Evolutionary conservation across 345 rosid species (phyloP), one percentile per base, ranked within the genome.

Genomic region (Cochlearia excelsa): DNA sequence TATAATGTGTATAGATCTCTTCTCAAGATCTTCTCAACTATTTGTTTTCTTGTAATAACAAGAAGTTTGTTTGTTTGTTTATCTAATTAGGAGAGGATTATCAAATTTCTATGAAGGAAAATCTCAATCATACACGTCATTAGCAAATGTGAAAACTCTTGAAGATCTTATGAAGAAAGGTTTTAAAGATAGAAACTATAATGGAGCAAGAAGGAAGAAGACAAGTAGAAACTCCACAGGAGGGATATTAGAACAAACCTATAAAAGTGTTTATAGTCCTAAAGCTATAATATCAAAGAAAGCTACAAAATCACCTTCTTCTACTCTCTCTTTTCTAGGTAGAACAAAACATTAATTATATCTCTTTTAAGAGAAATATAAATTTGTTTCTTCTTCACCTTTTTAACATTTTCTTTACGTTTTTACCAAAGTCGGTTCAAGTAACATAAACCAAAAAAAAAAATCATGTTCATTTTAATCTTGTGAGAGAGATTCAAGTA

Each of bases 31-130:
- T 3, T 33, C 35, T 57, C 26, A 16, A 16, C 23, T 16, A 16
- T 16, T 16, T 57, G 64, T 51, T 51, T 28, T 38, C 61, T 60
- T 0, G 59, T 58, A 51, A 5, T 68, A 61, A 69, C 68, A 61
- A 61, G 5, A 7, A 54, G 28, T 33, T 34, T 49, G 11, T 48
- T 34, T 49, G 11, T 48, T 16, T 16, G 23, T 16, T 16, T 16
- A 16, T 16, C 23, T 41, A 10, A 26, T 41, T 3, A 88, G 93
- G 72, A 78, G 88, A 55, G 96, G 94, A 23, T 67, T 91, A 23
- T 91, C 98, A 29, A 83, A 78, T 53, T 85, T 67, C 61, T 91
- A 86, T 35, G 65, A 81, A 41, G 98, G 98, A 51, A 86, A 80
- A 69, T 84, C 92, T 3, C 88, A 83, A 23, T 91, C 98, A 9